Conservation (phyloP, 2,329 filamentous ascomycete species). For the Paraphaeosphaeria sporulosa region DNA sequence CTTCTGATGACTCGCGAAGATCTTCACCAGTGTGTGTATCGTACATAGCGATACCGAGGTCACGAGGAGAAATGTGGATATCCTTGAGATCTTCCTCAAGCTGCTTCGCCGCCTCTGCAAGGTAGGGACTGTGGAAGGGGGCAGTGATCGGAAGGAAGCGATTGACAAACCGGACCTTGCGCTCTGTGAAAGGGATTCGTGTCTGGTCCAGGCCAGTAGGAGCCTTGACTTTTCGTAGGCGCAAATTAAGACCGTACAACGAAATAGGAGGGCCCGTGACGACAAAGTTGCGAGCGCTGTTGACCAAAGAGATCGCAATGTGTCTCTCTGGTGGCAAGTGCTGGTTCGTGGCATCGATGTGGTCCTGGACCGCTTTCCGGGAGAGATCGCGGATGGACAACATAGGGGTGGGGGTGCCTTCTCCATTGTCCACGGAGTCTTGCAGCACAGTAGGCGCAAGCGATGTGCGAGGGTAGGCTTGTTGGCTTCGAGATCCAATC, state of each 20-base stretch:
- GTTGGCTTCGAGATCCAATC: slow-evolving; percentile 96
- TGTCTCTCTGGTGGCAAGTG: slow-evolving; percentile 92
- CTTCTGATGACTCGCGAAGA: slow-evolving; percentile 70
- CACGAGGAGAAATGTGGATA: slow-evolving; percentile 75
- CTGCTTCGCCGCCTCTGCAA: slow-evolving; percentile 79
- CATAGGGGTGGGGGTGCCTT: slow-evolving; percentile 97
- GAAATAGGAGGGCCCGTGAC: slow-evolving; percentile 96
- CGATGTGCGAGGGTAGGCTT: slow-evolving; percentile 94
- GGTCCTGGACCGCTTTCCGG: slow-evolving; percentile 86
- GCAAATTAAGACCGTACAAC: slow-evolving; percentile 92
- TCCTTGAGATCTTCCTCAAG: slow-evolving; percentile 89
- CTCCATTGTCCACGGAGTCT: slow-evolving; percentile 91
- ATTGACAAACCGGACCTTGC: slow-evolving; percentile 96
- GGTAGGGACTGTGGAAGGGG: slow-evolving; percentile 97
- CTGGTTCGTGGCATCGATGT: slow-evolving; percentile 96
- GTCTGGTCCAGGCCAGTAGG: slow-evolving; percentile 97
- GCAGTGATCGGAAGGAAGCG: slow-evolving; percentile 97
- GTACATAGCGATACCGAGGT: slow-evolving; percentile 84
- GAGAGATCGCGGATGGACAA: slow-evolving; percentile 94
- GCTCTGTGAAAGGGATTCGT: slow-evolving; percentile 90
- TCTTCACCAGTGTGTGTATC: slow-evolving; percentile 83
- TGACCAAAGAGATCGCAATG: slow-evolving; percentile 93
- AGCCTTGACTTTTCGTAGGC: slow-evolving; percentile 95
- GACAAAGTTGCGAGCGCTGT: slow-evolving; percentile 96
- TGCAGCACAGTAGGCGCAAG: slow-evolving; percentile 88